These are phyloP conservation scores for Desmodesmus armatus DNA, from an alignment of 139 green algal genomes.

Conservation along the genomic window DNA sequence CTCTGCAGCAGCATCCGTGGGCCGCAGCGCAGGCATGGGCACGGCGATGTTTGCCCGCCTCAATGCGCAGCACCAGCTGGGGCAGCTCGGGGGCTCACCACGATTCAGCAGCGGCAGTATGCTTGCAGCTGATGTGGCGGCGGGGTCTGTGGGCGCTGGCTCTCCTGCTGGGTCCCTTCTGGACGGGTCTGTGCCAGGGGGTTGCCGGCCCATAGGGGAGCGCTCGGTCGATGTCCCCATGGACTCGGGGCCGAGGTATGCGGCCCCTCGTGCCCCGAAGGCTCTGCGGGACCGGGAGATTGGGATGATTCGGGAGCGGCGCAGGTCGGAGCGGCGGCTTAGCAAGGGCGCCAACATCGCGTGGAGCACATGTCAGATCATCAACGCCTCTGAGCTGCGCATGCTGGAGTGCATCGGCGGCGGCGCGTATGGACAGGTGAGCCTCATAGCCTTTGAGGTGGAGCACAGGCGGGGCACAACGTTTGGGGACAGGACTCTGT, in stretches of 20 bases:
- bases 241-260: too few relatives aligned
- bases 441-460: not conserved
- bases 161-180: too few relatives aligned
- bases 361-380: constrained; percentile 55
- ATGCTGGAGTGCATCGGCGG: constrained; percentile 55
- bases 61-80: too few relatives aligned
- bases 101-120: too few relatives aligned
- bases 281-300: too few relatives aligned
- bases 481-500: not conserved
- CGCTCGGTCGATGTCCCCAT: too few relatives aligned
- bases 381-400: constrained; percentile 57
- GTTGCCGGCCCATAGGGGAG: too few relatives aligned
- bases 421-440: constrained; percentile 67
- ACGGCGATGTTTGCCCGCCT: too few relatives aligned
- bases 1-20: not conserved
- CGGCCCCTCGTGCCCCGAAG: too few relatives aligned
- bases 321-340: constrained; percentile 44
- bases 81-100: too few relatives aligned
- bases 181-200: too few relatives aligned
- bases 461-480: not conserved
- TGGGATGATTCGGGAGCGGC: constrained; percentile 26
- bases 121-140: not conserved
- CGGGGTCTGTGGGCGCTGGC: not conserved
- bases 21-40: too few relatives aligned
- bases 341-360: constrained; percentile 1